Base-by-base conservation (phyloP, 2,329 filamentous ascomycete species). In the Coleophoma cylindrospora region DNA sequence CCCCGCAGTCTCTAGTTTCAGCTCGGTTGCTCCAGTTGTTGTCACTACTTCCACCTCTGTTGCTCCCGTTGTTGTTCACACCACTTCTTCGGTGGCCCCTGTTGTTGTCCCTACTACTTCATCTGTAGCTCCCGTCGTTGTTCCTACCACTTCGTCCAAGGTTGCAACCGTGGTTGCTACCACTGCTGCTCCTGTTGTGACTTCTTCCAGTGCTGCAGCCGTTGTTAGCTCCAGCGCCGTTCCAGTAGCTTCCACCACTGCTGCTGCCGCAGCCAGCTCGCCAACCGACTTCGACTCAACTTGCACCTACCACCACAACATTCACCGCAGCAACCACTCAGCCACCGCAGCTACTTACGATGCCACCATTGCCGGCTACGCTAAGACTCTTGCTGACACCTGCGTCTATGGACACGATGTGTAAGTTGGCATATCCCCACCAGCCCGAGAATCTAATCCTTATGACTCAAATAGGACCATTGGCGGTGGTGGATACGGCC, bases 241-340 rank as follows among this genome's bases (percentile, higher is more conserved):
- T 36, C 36, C 48, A 3, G 52, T 48, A 43, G 41, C 51, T 40
- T 40, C 50, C 22, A 48, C 55, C 13, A 48, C 57, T 21, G 47
- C 58, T 44, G 50, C 59, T 47, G 43, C 51, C 43, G 45, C 54
- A 33, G 17, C 51, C 41, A 48, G 49, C 49, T 14, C 56, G 50
- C 48, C 47, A 33, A 48, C 54, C 22, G 57, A 58, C 47, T 58
- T 56, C 44, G 19, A 47, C 19, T 56, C 56, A 1, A 49, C 57
- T 33, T 48, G 46, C 40, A 37, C 58, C 13, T 43, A 49, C 34
- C 52, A 89, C 66, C 94, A 97, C 84, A 96, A 96, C 73, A 63
- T 86, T 48, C 89, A 94, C 72, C 91, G 94, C 56, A 67, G 75
- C 64, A 95, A 94, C 74, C 90, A 96, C 78, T 86, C 85, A 15